Percentiles rank a stretch among this genome's conserved stretches.
Conservation (phyloP, 106 monocot species). For the Dendrobium catenatum region DNA sequence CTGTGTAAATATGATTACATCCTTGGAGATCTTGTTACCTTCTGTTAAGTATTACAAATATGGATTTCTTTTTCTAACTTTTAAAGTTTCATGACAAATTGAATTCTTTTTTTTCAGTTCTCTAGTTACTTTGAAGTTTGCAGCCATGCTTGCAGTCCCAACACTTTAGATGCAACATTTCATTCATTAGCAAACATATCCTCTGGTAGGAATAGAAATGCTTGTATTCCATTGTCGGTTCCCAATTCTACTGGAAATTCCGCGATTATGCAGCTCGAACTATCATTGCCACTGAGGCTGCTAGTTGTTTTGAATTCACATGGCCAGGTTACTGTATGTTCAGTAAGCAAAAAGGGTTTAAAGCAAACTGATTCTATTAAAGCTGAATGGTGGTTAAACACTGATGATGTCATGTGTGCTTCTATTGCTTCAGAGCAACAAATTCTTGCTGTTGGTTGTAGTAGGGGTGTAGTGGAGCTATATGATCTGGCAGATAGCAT, state of each 20-base stretch:
- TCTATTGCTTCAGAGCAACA: conserved; percentile 86
- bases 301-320: conserved; percentile 70
- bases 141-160: conserved; percentile 18
- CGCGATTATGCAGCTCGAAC: conserved; percentile 69
- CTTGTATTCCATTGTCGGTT: conserved; percentile 6
- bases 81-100: background rate
- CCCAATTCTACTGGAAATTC: conserved; percentile 26
- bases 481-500: conserved; percentile 67
- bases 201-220: conserved; percentile 14
- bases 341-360: conserved; percentile 79
- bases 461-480: conserved; percentile 84
- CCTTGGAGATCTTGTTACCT: background rate
- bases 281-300: conserved; percentile 60
- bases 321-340: conserved; percentile 71
- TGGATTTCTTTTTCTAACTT: background rate
- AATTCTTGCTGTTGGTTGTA: conserved; percentile 88
- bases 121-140: conserved; percentile 46
- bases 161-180: conserved; percentile 5
- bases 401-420: conserved; percentile 69
- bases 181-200: conserved; percentile 14
- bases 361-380: conserved; percentile 53
- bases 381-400: conserved; percentile 66
- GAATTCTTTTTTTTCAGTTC: conserved; percentile 51
- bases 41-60: background rate
- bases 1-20: background rate